phyloP scores from a whole-genome alignment of 768 basidiomycete species.

The Cantharellus anzutake region DNA sequence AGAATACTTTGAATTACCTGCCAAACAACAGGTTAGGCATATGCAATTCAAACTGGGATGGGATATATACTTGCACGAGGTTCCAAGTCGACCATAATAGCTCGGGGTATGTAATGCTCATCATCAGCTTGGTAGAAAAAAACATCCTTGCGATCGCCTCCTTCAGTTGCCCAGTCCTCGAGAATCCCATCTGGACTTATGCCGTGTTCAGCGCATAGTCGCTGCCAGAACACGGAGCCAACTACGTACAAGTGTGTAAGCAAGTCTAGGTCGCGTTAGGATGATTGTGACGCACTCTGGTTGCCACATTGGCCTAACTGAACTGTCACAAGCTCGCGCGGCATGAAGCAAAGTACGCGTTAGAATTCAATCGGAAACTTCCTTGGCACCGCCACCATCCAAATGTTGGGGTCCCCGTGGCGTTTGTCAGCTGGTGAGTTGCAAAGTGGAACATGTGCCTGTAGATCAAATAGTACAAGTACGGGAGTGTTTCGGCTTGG shows the following conservation, averaged over 20 bases:
- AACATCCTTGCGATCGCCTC: slow-evolving; percentile 93
- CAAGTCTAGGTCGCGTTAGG: not conserved
- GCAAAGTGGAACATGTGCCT: too few species aligned
- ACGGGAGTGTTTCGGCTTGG: too few species aligned
- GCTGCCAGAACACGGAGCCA: slow-evolving; percentile 96
- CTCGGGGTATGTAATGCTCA: slow-evolving; percentile 94
- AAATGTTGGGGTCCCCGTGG: too few species aligned
- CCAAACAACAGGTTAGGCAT: not conserved
- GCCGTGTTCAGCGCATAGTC: slow-evolving; percentile 94
- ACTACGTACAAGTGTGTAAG: slow-evolving; percentile 28
- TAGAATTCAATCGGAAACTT: too few species aligned
- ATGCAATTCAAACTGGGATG: not conserved
- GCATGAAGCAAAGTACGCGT: slow-evolving; percentile 25
- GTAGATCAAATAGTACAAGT: too few species aligned
- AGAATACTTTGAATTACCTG: slow-evolving; percentile 96
- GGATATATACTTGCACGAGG: slow-evolving; percentile 48
- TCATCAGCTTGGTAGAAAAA: slow-evolving; percentile 99
- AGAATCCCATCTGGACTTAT: slow-evolving; percentile 90
- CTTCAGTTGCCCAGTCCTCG: slow-evolving; percentile 92
- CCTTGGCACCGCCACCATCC: too few species aligned
- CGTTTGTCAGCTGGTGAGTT: too few species aligned
- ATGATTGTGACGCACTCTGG: slow-evolving; percentile 39
- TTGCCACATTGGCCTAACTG: slow-evolving; percentile 88
- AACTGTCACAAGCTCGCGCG: slow-evolving; percentile 67
- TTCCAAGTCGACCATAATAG: slow-evolving; percentile 90